Conservation (phyloP, 192 early-diverging fungal species). For the Backusella luteola region DNA sequence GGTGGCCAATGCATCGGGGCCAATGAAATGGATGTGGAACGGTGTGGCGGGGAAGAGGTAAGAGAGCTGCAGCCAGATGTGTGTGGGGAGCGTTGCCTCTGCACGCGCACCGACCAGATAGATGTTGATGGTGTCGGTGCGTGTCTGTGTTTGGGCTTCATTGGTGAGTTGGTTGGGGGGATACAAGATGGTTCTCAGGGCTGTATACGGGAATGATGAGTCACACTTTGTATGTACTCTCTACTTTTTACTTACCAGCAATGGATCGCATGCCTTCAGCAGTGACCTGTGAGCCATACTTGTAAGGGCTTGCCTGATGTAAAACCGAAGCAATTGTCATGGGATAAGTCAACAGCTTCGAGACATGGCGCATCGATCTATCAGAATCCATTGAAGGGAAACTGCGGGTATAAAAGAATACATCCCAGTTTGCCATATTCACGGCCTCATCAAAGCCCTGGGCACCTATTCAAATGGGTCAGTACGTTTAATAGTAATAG, state of each 20-base stretch:
- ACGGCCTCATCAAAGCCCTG: slow-evolving; percentile 72
- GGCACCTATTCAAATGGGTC: slow-evolving; percentile 18
- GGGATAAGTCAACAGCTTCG: slow-evolving; percentile 77
- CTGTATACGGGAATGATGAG: slow-evolving; percentile 9
- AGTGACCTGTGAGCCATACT: slow-evolving; percentile 61
- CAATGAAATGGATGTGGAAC: slow-evolving; percentile 79
- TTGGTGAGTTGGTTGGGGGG: slow-evolving; percentile 27
- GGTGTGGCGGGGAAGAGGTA: slow-evolving; percentile 70
- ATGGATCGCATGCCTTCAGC: slow-evolving; percentile 72
- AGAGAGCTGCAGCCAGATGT: slow-evolving; percentile 71
- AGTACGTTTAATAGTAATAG: too few species aligned
- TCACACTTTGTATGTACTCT: too few species aligned
- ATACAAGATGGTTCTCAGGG: slow-evolving; percentile 39
- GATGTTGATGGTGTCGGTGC: slow-evolving; percentile 61
- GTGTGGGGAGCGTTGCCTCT: slow-evolving; percentile 72
- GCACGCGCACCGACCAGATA: slow-evolving; percentile 72
- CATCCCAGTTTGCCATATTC: slow-evolving; percentile 77
- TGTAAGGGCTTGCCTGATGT: slow-evolving; percentile 73
- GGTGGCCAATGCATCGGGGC: slow-evolving; percentile 66
- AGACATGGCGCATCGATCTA: slow-evolving; percentile 75
- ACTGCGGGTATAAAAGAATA: slow-evolving; percentile 74
- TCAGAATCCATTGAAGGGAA: slow-evolving; percentile 71
- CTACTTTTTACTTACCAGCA: slow-evolving; percentile 45
- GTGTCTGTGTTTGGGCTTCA: slow-evolving; percentile 44
- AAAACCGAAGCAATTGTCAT: slow-evolving; percentile 72